These are phyloP conservation scores for Bruguiera gymnorhiza DNA, from an alignment of 345 rosid species.

Conservation along the genomic window DNA sequence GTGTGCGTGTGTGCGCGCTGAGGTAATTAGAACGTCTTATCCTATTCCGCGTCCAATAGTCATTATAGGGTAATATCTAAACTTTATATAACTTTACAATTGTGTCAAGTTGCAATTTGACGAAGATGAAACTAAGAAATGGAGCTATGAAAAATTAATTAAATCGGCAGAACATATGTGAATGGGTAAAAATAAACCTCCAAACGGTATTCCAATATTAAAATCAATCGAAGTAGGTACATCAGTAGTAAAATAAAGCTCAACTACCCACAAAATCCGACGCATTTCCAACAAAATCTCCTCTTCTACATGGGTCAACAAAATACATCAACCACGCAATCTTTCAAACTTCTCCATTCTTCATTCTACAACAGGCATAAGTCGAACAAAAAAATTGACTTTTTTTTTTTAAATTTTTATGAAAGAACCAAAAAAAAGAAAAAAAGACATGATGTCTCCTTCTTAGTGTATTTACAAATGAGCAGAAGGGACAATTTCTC, in stretches of 20 bases:
- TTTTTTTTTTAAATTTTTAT: too few species aligned
- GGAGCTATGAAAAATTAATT: not conserved
- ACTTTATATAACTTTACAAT: too few species aligned
- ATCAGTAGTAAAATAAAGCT: not conserved
- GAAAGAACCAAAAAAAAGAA: not conserved
- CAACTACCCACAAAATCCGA: conserved; percentile 16
- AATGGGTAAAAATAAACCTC: not conserved
- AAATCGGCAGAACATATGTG: not conserved
- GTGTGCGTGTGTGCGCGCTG: too few species aligned
- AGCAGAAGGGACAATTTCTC: not conserved
- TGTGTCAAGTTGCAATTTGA: too few species aligned
- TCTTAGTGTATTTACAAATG: conserved; percentile 13
- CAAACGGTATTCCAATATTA: conserved; percentile 10
- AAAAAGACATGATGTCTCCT: not conserved
- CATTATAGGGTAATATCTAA: too few species aligned
- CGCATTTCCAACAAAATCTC: conserved; percentile 15
- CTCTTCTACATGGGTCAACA: not conserved
- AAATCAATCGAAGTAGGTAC: conserved; percentile 12
- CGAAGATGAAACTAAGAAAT: not conserved
- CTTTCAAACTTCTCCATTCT: conserved; percentile 9
- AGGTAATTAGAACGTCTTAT: too few species aligned
- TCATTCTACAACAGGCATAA: not conserved
- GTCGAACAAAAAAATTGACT: not conserved
- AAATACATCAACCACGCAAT: conserved; percentile 8
- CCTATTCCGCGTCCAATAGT: too few species aligned